Evolutionary conservation across 2,329 filamentous ascomycete genomes (phyloP).

Genomic region (Epichloe amarillans): DNA sequence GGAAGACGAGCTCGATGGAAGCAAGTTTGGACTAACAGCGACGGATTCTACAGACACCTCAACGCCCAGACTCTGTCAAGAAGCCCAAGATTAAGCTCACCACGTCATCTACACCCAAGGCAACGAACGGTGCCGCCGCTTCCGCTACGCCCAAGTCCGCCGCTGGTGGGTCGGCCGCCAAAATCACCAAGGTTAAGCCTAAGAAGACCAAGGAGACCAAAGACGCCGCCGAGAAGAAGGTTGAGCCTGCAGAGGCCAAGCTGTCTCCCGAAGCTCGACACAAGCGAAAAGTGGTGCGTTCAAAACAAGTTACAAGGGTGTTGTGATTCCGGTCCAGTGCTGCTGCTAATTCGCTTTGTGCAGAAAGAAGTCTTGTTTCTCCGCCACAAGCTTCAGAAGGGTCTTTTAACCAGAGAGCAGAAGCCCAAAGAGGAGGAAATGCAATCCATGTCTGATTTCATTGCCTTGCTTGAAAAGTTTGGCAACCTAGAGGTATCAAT

Average conservation of each 20-base stretch:
- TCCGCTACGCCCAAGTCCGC: conserved; percentile 33
- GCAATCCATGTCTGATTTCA: conserved; percentile 61
- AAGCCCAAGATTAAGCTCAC: conserved; percentile 56
- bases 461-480: conserved; percentile 67
- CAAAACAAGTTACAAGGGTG: background rate
- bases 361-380: conserved; percentile 79
- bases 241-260: conserved; percentile 43
- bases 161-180: conserved; percentile 40
- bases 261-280: conserved; percentile 44
- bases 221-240: conserved; percentile 43
- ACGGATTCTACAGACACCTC: conserved; percentile 31
- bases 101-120: conserved; percentile 54
- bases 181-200: conserved; percentile 39
- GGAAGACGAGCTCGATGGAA: background rate
- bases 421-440: conserved; percentile 80
- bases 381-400: conserved; percentile 88
- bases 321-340: conserved; percentile 18
- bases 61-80: conserved; percentile 48
- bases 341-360: background rate
- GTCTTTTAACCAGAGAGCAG: conserved; percentile 73
- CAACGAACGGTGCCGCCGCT: conserved; percentile 43
- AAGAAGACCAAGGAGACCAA: conserved; percentile 48
- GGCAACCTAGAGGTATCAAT: conserved; percentile 76
- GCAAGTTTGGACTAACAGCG: background rate
- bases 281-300: conserved; percentile 43